Base-by-base conservation (phyloP, 2,329 filamentous ascomycete species). In the Coleophoma eucalyptorum region DNA sequence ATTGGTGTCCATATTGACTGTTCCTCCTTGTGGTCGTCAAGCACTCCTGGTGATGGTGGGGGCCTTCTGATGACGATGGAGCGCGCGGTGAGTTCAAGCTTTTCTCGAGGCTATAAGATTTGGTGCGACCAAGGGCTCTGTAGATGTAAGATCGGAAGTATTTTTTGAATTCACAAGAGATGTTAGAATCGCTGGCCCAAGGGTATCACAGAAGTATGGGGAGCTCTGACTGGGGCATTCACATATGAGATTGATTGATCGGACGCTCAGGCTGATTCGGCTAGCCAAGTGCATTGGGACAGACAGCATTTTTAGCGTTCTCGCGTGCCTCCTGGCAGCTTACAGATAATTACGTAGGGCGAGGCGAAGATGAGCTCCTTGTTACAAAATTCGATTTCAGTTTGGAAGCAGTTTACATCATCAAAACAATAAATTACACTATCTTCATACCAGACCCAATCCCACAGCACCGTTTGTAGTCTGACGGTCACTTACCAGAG, bases 1-100 rank as follows among this genome's bases (percentile, higher is more conserved):
- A 74, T 95, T 96, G 67, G 91, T 96, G 73, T 99, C 93, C 91
- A 97, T 96, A 48, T 48, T 61, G 52, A 43, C 35, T 51, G 50
- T 46, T 42, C 46, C 38, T 46, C 48, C 52, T 53, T 40, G 44
- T 46, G 44, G 18, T 37, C 52, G 46, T 45, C 50, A 46, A 12
- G 38, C 37, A 54, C 20, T 37, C 40, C 34, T 48, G 48, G 54
- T 53, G 58, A 49, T 55, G 52, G 55, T 54, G 58, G 60, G 56
- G 58, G 57, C 16, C 35, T 38, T 38, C 54, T 60, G 56, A 63
- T 55, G 62, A 60, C 57, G 46, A 58, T 48, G 54, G 53, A 44
- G 49, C 54, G 51, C 57, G 54, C 54, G 54, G 49, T 53, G 49
- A 26, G 15, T 35, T 53, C 48, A 51, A 26, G 26, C 43, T 46